Evolutionary conservation across 768 basidiomycete species (phyloP).

Genomic region (Chlorophyllum brunneum): DNA sequence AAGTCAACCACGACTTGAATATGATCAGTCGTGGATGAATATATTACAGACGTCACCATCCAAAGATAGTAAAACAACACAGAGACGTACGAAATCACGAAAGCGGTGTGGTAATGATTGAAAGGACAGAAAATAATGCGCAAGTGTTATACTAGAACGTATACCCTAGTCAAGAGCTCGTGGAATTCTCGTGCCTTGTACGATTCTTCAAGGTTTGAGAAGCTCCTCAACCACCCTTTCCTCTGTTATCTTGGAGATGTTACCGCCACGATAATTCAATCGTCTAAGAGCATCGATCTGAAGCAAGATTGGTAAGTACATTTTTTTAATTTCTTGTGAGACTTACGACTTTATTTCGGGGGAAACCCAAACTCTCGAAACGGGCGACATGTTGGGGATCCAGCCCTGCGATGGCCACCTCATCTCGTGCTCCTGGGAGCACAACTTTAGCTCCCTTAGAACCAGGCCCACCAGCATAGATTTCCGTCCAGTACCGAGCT

Average conservation of each 20-base stretch:
- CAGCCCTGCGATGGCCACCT: slow-evolving; percentile 78
- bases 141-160: neutral
- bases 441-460: slow-evolving; percentile 38
- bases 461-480: slow-evolving; percentile 79
- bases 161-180: no score
- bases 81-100: neutral
- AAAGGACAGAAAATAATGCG: neutral
- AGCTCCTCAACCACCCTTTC: slow-evolving; percentile 86
- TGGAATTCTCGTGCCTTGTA: neutral
- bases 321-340: neutral
- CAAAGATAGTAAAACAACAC: slow-evolving; percentile 7
- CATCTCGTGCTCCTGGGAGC: slow-evolving; percentile 44
- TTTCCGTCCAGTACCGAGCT: slow-evolving; percentile 90
- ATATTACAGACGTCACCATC: neutral
- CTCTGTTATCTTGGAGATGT: slow-evolving; percentile 75
- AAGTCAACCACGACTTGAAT: neutral
- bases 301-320: slow-evolving; percentile 7
- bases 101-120: neutral
- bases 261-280: slow-evolving; percentile 83
- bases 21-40: neutral
- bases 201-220: slow-evolving; percentile 43
- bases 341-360: slow-evolving; percentile 81
- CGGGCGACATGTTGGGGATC: slow-evolving; percentile 80
- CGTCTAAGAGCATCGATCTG: slow-evolving; percentile 87
- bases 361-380: slow-evolving; percentile 83